Conservation (phyloP, 192 early-diverging fungal genomes). For the Backusella liffmaniae region DNA sequence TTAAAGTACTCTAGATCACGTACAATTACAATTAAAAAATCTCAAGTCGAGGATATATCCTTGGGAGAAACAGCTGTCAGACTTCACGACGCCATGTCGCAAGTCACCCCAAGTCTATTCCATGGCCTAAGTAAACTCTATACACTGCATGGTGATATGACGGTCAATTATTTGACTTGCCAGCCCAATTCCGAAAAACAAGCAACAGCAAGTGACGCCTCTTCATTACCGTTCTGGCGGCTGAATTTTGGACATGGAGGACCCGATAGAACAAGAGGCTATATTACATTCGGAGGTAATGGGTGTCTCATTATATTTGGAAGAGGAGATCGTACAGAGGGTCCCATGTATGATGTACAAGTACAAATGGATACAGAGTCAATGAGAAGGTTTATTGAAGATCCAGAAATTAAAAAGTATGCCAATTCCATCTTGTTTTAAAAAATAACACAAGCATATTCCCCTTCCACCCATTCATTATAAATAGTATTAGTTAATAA, state of each 20-base stretch:
- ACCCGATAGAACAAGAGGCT: conserved; percentile 28
- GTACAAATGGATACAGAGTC: conserved; percentile 30
- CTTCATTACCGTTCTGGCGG: conserved; percentile 24
- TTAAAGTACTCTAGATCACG: not conserved
- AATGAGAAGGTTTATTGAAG: conserved; percentile 27
- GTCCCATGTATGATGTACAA: conserved; percentile 24
- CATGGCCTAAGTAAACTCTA: conserved; percentile 27
- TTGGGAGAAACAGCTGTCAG: conserved; percentile 3
- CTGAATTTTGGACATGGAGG: conserved; percentile 25
- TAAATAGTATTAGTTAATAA: not conserved
- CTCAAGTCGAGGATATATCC: not conserved
- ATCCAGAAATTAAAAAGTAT: conserved; percentile 28
- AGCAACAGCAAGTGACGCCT: conserved; percentile 20
- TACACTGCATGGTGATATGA: conserved; percentile 32
- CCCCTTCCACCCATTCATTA: not conserved
- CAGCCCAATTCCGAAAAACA: conserved; percentile 20
- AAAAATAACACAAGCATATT: not conserved
- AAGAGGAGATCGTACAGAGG: conserved; percentile 6
- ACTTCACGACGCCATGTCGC: conserved; percentile 5
- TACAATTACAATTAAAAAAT: not conserved
- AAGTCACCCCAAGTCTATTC: conserved; percentile 10
- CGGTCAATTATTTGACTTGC: conserved; percentile 25
- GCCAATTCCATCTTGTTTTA: conserved; percentile 15
- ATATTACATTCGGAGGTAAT: conserved; percentile 33
- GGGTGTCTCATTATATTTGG: conserved; percentile 31